These are phyloP conservation scores for Pseudogymnoascus destructans DNA, from an alignment of 2,329 filamentous ascomycete genomes.

Conservation along the genomic window DNA sequence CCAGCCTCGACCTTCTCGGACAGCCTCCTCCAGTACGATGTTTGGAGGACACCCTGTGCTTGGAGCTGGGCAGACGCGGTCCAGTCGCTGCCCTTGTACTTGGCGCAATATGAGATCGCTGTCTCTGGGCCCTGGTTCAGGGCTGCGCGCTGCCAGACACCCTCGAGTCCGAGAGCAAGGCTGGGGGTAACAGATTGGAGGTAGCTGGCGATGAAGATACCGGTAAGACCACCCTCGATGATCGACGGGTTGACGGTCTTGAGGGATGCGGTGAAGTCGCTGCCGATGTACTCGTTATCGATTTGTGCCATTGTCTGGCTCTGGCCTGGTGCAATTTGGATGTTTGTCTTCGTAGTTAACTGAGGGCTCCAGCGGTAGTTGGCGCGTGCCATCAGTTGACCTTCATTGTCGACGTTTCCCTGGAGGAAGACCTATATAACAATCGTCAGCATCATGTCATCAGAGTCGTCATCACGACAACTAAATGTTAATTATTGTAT, in stretches of 20 bases:
- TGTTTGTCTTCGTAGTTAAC: conserved; percentile 74
- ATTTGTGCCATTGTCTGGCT: conserved; percentile 81
- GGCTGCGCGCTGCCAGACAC: conserved; percentile 81
- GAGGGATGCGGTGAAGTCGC: conserved; percentile 83
- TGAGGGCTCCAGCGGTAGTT: conserved; percentile 80
- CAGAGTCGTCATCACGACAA: neutral
- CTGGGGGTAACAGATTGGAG: conserved; percentile 83
- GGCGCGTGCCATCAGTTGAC: conserved; percentile 72
- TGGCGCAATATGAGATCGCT: conserved; percentile 75
- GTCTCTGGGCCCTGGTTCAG: conserved; percentile 82
- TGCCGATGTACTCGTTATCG: conserved; percentile 89
- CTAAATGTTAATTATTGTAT: neutral
- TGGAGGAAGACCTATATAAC: conserved; percentile 79
- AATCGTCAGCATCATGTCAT: conserved; percentile 16
- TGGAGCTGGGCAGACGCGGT: conserved; percentile 74
- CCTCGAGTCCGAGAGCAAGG: conserved; percentile 79
- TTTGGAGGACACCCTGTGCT: conserved; percentile 74
- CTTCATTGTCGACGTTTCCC: conserved; percentile 88
- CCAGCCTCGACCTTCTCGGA: conserved; percentile 94
- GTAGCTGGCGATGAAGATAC: conserved; percentile 92
- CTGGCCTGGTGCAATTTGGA: conserved; percentile 67
- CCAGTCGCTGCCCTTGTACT: conserved; percentile 89
- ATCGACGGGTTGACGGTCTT: conserved; percentile 94
- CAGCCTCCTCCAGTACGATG: conserved; percentile 85
- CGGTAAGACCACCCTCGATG: conserved; percentile 83